These are phyloP conservation scores for Stephania japonica DNA, from an alignment of 164 flowering plant species.

Conservation along the genomic window DNA sequence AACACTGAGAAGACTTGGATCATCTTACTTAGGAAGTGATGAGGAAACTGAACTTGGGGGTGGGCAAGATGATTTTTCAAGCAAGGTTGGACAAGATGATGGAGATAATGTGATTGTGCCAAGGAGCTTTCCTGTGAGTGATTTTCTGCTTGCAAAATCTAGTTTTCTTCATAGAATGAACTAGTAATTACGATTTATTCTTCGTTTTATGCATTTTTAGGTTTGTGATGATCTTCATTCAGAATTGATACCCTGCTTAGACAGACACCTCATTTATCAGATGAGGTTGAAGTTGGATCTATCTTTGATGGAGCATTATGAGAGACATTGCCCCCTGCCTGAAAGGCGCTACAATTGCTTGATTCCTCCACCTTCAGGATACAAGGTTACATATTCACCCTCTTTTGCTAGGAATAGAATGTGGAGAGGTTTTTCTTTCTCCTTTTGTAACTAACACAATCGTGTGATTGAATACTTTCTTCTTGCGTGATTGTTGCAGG, in stretches of 20 bases:
- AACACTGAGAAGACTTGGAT: constrained; percentile 70
- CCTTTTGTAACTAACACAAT: not conserved
- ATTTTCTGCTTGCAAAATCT: not conserved
- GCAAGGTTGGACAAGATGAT: constrained; percentile 43
- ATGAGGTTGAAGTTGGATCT: constrained; percentile 79
- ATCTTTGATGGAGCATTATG: constrained; percentile 87
- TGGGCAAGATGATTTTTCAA: constrained; percentile 40
- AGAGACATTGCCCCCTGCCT: constrained; percentile 77
- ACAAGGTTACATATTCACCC: constrained; percentile 54
- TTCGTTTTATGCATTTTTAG: constrained; percentile 29
- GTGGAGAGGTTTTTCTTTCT: not conserved
- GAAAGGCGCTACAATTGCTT: constrained; percentile 85
- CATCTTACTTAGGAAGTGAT: constrained; percentile 72
- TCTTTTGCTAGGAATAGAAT: not conserved
- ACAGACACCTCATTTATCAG: constrained; percentile 74
- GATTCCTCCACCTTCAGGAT: constrained; percentile 85
- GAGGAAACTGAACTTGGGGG: constrained; percentile 52
- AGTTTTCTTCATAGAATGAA: constrained; percentile 9
- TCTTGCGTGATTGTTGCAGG: constrained; percentile 27
- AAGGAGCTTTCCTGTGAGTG: constrained; percentile 86
- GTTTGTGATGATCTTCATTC: constrained; percentile 86
- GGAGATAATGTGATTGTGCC: constrained; percentile 46
- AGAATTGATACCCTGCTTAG: constrained; percentile 85
- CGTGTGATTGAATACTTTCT: not conserved
- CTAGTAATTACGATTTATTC: constrained; percentile 3